These are phyloP conservation scores for Amanita brunnescens DNA, from an alignment of 768 basidiomycete species.

Conservation along the genomic window DNA sequence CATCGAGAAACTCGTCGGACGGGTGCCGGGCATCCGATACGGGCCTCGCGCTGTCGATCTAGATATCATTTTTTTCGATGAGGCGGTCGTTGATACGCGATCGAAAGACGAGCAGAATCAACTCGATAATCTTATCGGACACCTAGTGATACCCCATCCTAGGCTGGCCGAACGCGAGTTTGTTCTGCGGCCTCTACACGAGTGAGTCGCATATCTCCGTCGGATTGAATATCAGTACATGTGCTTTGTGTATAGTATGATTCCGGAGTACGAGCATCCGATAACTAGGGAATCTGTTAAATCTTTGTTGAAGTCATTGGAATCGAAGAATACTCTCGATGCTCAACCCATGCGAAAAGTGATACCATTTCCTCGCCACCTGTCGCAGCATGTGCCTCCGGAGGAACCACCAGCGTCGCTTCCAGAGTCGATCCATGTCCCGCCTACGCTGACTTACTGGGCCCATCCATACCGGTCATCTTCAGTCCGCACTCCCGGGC, in stretches of 20 bases:
- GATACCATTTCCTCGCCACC: constrained; percentile 61
- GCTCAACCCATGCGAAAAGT: constrained; percentile 57
- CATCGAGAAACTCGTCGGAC: constrained; percentile 69
- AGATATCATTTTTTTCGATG: constrained; percentile 75
- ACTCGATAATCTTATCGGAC: constrained; percentile 48
- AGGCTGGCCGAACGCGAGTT: constrained; percentile 82
- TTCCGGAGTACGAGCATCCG: constrained; percentile 70
- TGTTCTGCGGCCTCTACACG: constrained; percentile 77
- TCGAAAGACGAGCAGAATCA: constrained; percentile 24
- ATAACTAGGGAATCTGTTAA: constrained; percentile 36
- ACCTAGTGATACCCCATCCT: constrained; percentile 82
- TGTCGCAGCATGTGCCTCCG: constrained; percentile 17
- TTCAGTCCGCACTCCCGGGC: neutral
- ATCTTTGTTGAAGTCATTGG: constrained; percentile 27
- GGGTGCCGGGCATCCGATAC: constrained; percentile 68
- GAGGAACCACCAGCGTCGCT: constrained; percentile 12
- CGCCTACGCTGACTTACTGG: constrained; percentile 45
- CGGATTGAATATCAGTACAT: neutral
- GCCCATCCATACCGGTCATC: constrained; percentile 22
- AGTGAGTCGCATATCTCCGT: constrained; percentile 46
- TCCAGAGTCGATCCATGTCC: constrained; percentile 20
- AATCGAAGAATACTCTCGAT: constrained; percentile 24
- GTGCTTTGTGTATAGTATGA: constrained; percentile 51
- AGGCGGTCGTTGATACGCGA: constrained; percentile 48
- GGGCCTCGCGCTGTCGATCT: constrained; percentile 90